phyloP scores from a whole-genome alignment of 208 protist species.

The Polymyxa betae region DNA sequence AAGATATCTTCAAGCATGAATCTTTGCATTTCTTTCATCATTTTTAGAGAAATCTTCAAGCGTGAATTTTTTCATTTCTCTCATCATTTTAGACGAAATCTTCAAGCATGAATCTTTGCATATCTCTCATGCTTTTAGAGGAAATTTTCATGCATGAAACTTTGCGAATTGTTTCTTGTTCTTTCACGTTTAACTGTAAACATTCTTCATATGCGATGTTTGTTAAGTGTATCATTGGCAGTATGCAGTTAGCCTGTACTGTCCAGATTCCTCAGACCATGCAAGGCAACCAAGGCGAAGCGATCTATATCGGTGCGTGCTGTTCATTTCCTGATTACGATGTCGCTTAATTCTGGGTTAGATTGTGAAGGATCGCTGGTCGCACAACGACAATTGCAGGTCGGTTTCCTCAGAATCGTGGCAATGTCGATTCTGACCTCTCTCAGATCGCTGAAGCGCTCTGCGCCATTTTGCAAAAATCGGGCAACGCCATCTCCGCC shows the following conservation, averaged over 20 bases:
- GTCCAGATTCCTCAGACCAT: slow-evolving; percentile 76
- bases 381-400: neutral
- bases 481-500: slow-evolving; percentile 61
- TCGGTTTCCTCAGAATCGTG: neutral
- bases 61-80: no score
- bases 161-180: no score
- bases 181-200: neutral
- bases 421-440: neutral
- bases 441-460: slow-evolving; percentile 72
- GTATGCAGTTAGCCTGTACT: slow-evolving; percentile 82
- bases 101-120: no score
- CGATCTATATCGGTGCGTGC: slow-evolving; percentile 86
- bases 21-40: no score
- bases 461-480: slow-evolving; percentile 65
- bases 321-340: no score
- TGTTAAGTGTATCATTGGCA: neutral
- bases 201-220: neutral
- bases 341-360: no score
- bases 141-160: no score
- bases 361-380: slow-evolving; percentile 29
- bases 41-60: no score
- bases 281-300: slow-evolving; percentile 76
- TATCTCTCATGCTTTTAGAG: no score
- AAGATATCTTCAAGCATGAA: no score
- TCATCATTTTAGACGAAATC: no score